Evolutionary conservation across 2,329 filamentous ascomycete species (phyloP), one percentile per base, ranked within the genome.

Genomic region (Arthrocladium fulminans): DNA sequence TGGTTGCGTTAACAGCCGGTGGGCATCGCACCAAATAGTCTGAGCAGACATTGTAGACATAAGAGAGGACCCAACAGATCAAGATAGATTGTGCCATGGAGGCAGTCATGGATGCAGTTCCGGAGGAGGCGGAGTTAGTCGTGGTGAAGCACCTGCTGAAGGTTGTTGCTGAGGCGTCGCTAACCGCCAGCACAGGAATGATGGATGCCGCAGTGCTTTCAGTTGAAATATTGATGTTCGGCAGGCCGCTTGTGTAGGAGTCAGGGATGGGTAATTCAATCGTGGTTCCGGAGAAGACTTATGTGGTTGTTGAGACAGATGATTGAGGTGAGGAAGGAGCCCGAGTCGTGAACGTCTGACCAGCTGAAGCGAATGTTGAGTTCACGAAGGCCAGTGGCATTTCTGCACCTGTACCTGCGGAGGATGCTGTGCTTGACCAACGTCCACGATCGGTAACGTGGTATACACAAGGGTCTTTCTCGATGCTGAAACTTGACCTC

Each of bases 81-180:
- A 47, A n/a, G 8, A 22, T 29, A 25, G 41, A 15, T 8, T 24
- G 10, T 17, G 41, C 24, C 9, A 15, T 19, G 32, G 15, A 8
- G 19, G 20, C 23, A 15, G 32, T 38, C 9, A 42, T 13, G 20
- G 39, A 42, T 20, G 12, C 23, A 25, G 23, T 47, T 13, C 23
- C 32, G 27, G 32, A 17, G 8, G 20, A 25, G n/a, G 23, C 20
- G 7, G 20, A 15, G 13, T 47, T 47, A 8, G 44, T 38, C 12
- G 44, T 47, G 32, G 34, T 38, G 32, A 34, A 27, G 34, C 44
- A 47, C 15, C 17, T 44, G 42, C 42, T 45, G 29, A 17, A 30
- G 12, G n/a, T 45, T n/a, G 25, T 7, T 3, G 15, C 8, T 3
- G 37, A 12, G 13, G 6, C 20, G 20, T 3, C 13, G 27, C 9